A percentile compares a stretch with the other conserved stretches of the same genome.
Conservation (phyloP, 306 rosid species). For the Lablab purpureus region DNA sequence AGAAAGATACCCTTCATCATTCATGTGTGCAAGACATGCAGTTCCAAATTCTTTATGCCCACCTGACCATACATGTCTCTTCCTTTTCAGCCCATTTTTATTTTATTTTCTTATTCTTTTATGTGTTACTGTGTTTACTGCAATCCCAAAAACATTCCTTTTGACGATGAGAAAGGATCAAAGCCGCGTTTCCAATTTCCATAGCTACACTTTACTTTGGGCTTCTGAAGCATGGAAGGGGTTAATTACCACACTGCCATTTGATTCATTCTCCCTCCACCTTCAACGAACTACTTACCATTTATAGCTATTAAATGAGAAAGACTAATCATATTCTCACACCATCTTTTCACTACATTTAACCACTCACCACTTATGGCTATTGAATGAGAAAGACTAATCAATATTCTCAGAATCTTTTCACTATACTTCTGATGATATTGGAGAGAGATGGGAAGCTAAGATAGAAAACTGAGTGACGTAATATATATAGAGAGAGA, state of each 20-base stretch:
- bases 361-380: background rate
- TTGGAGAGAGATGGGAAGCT: background rate
- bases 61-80: slow-evolving; percentile 37
- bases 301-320: slow-evolving; percentile 15
- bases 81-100: slow-evolving; percentile 28
- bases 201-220: background rate
- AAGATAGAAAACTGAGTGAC: background rate
- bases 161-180: slow-evolving; percentile 42
- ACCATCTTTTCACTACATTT: background rate
- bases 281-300: background rate
- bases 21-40: slow-evolving; percentile 29
- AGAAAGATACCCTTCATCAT: slow-evolving; percentile 1
- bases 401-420: slow-evolving; percentile 5
- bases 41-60: slow-evolving; percentile 38
- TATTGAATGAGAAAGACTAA: background rate
- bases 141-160: slow-evolving; percentile 49
- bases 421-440: background rate
- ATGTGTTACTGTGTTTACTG: slow-evolving; percentile 5
- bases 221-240: slow-evolving; percentile 9
- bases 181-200: slow-evolving; percentile 26
- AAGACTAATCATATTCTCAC: background rate
- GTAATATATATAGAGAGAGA: background rate
- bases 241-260: slow-evolving; percentile 41
- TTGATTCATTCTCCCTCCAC: background rate
- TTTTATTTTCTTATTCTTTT: slow-evolving; percentile 16